phyloP scores from a whole-genome alignment of 345 rosid genomes.

The Acer saccharum region DNA sequence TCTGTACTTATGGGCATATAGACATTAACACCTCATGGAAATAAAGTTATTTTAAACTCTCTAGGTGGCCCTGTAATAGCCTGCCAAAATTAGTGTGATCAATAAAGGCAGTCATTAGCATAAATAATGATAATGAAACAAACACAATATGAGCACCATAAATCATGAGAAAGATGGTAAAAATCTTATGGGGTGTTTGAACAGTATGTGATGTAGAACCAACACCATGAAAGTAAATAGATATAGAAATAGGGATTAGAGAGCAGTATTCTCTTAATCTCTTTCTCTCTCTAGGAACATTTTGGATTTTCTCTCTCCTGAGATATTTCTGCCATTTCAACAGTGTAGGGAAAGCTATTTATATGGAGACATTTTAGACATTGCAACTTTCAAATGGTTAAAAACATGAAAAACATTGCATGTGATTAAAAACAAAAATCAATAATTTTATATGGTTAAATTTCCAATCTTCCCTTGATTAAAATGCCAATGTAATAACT shows the following conservation, averaged over 20 bases:
- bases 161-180: background rate
- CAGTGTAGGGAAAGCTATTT: no score
- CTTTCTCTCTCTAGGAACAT: no score
- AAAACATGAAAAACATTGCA: no score
- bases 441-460: no score
- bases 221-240: no score
- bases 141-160: background rate
- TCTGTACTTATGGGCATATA: background rate
- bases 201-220: background rate
- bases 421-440: no score
- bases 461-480: background rate
- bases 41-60: background rate
- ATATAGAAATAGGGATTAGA: no score
- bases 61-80: background rate
- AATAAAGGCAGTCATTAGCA: background rate
- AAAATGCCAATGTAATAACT: background rate
- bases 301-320: no score
- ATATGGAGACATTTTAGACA: no score
- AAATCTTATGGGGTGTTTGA: background rate
- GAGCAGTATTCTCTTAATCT: no score
- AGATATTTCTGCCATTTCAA: no score
- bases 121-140: background rate
- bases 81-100: background rate
- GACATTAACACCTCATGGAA: background rate
- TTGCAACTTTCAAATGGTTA: no score